Conservation (phyloP, 805 yeast species). For the Starmerella kuoi region DNA sequence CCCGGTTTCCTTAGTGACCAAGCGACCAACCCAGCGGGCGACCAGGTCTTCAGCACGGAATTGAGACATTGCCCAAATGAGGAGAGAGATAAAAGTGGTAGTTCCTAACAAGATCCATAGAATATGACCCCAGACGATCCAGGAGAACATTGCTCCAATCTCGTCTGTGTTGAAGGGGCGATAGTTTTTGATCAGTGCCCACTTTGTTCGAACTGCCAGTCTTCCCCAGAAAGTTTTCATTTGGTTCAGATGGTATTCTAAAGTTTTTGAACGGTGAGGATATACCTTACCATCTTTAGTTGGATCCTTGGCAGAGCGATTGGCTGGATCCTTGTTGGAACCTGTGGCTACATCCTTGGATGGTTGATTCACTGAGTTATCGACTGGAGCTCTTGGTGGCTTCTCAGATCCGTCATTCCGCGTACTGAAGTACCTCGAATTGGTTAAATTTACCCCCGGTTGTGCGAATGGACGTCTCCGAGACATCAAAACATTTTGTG, state of each 20-base stretch:
- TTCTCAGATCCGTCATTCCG: too few relatives aligned
- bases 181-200: conserved; percentile 63
- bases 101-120: conserved; percentile 72
- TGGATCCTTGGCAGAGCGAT: too few relatives aligned
- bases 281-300: too few relatives aligned
- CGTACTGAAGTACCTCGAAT: too few relatives aligned
- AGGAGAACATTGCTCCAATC: conserved; percentile 75
- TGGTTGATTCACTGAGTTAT: too few relatives aligned
- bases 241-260: conserved; percentile 35
- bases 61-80: conserved; percentile 66
- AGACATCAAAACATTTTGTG: too few relatives aligned
- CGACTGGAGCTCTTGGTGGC: too few relatives aligned
- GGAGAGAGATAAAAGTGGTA: conserved; percentile 77
- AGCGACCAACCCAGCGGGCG: conserved; percentile 68
- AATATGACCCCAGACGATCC: conserved; percentile 83
- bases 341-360: too few relatives aligned
- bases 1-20: conserved; percentile 72
- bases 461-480: too few relatives aligned
- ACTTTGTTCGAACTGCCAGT: conserved; percentile 43
- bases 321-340: too few relatives aligned
- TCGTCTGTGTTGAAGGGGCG: conserved; percentile 90
- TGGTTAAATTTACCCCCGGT: too few relatives aligned
- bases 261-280: conserved; percentile 22
- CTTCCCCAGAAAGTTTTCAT: conserved; percentile 35
- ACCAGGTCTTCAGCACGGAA: conserved; percentile 81